Evolutionary conservation across 1,139 yeast species (phyloP), one percentile per base, ranked within the genome.

Genomic region (Debaryomyces robertsiae): DNA sequence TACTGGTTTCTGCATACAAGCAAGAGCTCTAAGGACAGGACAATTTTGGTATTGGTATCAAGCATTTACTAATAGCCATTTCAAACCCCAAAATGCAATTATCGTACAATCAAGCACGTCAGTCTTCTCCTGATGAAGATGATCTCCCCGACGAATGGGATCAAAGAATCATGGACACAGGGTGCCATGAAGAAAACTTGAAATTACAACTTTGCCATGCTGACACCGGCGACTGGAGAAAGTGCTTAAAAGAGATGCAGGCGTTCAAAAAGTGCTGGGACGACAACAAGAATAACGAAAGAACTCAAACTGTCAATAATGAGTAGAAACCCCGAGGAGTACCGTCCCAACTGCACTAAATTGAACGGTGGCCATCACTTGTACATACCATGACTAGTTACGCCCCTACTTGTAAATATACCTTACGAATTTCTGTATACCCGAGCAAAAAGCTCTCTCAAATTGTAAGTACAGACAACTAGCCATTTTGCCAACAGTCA

Each of bases 81-180:
- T 18, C 4, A 4, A 10, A n/a, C n/a, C 11, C 4, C 10, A 33
- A 6, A 25, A 33, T 33, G 36, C 30, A 33, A 17, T 15, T 22
- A n/a, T 33, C 36, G 10, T 23, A 33, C 18, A 33, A 27, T 16
- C 24, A 14, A 15, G 25, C n/a, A 6, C 10, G 23, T 14, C 14
- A 15, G 11, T 1, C 16, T 15, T 13, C 23, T 16, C 30, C n/a
- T 3, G 22, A 25, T n/a, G 73, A 64, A 14, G 81, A 78, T 47
- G 87, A 81, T 48, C 77, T 72, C 46, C 87, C 87, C 1, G 89
- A 82, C 55, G 89, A 81, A 47, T 79, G 84, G 93, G 93, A 85
- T 55, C 70, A 80, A 55, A 60, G 94, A 39, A 85, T 85, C 39
- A 74, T 78, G 22, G 72, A 80, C 19, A 84, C 95, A 0, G 95